Evolutionary conservation across 441 rosid species (phyloP).

Genomic region (Manihot esculenta): DNA sequence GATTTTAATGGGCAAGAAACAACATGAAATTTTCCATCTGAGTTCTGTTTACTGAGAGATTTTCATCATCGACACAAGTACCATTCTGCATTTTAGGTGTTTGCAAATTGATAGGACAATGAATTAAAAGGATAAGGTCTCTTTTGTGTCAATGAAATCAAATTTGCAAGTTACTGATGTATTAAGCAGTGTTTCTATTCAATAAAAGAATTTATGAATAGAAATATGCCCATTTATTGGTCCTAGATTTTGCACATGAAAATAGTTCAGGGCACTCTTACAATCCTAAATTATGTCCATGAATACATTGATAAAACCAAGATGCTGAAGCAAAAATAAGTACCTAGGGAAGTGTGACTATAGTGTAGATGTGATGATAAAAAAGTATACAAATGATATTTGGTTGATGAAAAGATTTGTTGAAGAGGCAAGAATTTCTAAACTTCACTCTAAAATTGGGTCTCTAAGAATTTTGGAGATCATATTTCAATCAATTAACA

Average conservation of each 20-base stretch:
- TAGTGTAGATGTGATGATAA: background rate
- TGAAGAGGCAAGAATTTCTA: no score
- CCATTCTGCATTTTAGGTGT: no score
- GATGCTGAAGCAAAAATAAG: slow-evolving; percentile 8
- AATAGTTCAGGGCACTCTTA: background rate
- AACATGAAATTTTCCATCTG: no score
- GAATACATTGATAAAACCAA: background rate
- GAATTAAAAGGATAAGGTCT: no score
- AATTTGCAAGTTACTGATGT: no score
- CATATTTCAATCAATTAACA: slow-evolving; percentile 32
- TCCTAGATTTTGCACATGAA: background rate
- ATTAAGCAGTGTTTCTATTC: background rate
- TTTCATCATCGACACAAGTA: no score
- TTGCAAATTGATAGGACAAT: no score
- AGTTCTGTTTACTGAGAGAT: no score
- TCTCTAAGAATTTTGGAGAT: background rate
- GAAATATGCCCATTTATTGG: background rate
- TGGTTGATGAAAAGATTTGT: background rate
- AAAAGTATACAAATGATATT: background rate
- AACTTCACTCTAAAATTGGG: no score
- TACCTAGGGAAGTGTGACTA: background rate
- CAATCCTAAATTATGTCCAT: background rate
- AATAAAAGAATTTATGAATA: background rate
- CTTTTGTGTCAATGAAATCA: no score
- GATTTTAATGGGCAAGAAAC: no score